Base-by-base conservation (phyloP, 139 green algal species). In the Chlorella sp. region DNA sequence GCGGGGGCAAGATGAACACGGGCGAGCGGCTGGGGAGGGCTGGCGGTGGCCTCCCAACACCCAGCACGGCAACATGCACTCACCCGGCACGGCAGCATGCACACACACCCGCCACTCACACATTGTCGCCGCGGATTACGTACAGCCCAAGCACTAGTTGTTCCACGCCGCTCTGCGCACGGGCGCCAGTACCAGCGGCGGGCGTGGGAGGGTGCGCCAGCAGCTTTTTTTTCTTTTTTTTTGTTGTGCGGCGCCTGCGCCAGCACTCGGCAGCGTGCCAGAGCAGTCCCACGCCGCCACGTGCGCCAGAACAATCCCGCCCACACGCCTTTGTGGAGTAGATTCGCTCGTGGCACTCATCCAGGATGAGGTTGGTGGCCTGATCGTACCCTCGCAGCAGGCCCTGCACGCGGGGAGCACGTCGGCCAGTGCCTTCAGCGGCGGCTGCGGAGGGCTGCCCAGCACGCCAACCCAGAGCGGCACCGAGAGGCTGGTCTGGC, bases 101-200 rank as follows among this genome's bases (percentile, higher is more conserved):
- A 59, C 29, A 48, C 9, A 55, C 25, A 53, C 12, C 19, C 33
- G 51, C 14, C 23, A 65, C 91, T 84, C 56, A 98, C 94, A 99
- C 88, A 71, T 98, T 99, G 81, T 99, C 96, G 3, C 96, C 96
- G 4, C 96, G 85, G 29, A 99, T 87, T 8, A 98, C 81, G 74
- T 98, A 96, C 48, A 98, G 79, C 19, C 85, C 94, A 21, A 98
- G 85, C 19, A 87, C 73, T 17, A 95, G 67, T 56, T 88, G 74
- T 79, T 97, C 95, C n/a, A 98, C 94, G 0, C 94, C 94, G 27
- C 66, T 60, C 90, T 97, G 88, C 86, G 53, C 53, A 61, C 25
- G 25, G 9, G 3, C 3, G 23, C 25, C 53, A 61, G 53, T 27
- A 61, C 21, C 53, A 35, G 53, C 53, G 8, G 14, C 14, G 8